Base-by-base conservation (phyloP, 2,329 filamentous ascomycete genomes). In the Cucurbitaria berberidis region DNA sequence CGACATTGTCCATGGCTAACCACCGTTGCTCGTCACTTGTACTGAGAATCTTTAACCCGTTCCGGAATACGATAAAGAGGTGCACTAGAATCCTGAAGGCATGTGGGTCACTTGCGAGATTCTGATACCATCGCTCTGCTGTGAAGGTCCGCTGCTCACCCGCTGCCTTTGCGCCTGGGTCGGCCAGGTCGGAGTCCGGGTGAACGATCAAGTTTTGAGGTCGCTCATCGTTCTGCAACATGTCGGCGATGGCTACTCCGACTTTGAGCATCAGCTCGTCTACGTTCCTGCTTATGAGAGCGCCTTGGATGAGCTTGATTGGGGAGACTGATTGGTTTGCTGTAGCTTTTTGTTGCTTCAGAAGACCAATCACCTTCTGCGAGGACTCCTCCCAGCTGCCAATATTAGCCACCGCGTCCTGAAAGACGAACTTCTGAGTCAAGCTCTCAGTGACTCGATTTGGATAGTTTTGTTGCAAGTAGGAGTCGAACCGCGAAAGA, bases 401-500 rank as follows among this genome's bases (percentile, higher is more conserved):
- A 55, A 87, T 81, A 54, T 86, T 85, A 52, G 86, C 81, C 6
- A 87, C 77, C 15, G 86, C 84, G 64, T 91, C 86, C 63, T 89
- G 88, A 2, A 83, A 80, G 3, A 83, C 78, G 55, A 89, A 86
- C 2, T 83, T 82, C 30, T 85, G 82, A 5, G 81, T 79, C 42
- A 86, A 70, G n/a, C 76, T 76, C 24, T 84, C 78, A 19, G 83
- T 77, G 16, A 82, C 75, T 29, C 82, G 81, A 16, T 50, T 83
- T 6, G 57, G 78, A 62, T 83, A 82, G 58, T 82, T 78, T 19
- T 77, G 77, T 56, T 85, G 76, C 50, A 90, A 77, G 67, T 89
- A 96, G 3, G 80, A 78, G 63, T 93, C 89, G 70, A 96, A 93
- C 64, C 93, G 89, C 2, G 86, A 85, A 48, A 93, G 84, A 9